phyloP scores from a whole-genome alignment of 257 asterid genomes.

The Paraleonurus japonicus region DNA sequence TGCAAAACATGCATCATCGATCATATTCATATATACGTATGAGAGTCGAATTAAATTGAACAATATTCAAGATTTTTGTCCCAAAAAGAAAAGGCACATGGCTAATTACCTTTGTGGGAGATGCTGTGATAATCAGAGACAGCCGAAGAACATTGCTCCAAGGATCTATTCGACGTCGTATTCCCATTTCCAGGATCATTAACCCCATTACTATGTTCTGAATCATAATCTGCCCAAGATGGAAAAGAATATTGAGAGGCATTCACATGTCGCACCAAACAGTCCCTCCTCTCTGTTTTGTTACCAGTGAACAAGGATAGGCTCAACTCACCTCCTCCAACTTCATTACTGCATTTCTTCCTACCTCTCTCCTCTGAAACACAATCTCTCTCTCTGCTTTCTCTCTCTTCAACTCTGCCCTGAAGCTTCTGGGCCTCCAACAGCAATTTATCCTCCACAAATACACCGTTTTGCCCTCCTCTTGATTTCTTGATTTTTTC shows the following conservation, averaged over 20 bases:
- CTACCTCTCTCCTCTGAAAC: conserved; percentile 15
- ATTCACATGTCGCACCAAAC: conserved; percentile 19
- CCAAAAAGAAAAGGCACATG: no score
- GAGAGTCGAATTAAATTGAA: no score
- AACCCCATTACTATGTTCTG: conserved; percentile 27
- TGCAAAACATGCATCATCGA: no score
- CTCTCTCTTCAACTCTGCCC: conserved; percentile 39
- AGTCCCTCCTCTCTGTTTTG: neutral
- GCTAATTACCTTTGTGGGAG: conserved; percentile 54
- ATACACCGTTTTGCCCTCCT: conserved; percentile 4
- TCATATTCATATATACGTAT: no score
- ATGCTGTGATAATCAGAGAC: conserved; percentile 53
- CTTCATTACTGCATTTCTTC: conserved; percentile 13
- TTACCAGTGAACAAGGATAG: conserved; percentile 27
- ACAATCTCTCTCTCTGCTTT: conserved; percentile 36
- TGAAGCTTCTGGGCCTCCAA: conserved; percentile 39
- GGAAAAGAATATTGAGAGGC: conserved; percentile 1
- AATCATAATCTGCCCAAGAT: conserved; percentile 23
- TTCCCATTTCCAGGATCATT: neutral
- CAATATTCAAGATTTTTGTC: no score
- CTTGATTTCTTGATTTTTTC: conserved; percentile 39
- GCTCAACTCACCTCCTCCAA: conserved; percentile 19
- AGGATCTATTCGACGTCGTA: conserved; percentile 26
- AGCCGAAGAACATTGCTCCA: conserved; percentile 42
- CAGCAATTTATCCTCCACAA: conserved; percentile 21